A percentile compares a stretch with the other conserved stretches of the same genome.
phyloP scores from a whole-genome alignment of 495 filamentous ascomycete species.

The Annulohypoxylon maeteangense region DNA sequence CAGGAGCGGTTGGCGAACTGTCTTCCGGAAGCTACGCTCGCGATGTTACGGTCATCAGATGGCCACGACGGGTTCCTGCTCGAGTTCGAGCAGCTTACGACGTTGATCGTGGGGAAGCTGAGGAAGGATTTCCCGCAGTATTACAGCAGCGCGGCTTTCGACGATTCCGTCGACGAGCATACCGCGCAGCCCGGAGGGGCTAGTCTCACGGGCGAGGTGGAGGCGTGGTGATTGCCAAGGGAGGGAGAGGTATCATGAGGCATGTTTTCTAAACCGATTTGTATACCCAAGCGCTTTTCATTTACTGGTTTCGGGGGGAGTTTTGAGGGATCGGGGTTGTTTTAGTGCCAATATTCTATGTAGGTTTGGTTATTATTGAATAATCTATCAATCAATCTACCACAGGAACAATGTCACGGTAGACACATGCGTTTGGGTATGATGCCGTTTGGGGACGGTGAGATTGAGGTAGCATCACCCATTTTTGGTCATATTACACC shows the following conservation, averaged over 20 bases:
- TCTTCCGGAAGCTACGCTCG: slow-evolving; percentile 47
- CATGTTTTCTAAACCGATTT: neutral
- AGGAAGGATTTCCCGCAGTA: slow-evolving; percentile 41
- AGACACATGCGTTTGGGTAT: neutral
- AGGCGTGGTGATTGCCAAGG: slow-evolving; percentile 27
- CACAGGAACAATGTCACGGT: neutral
- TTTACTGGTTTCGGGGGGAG: slow-evolving; percentile 7
- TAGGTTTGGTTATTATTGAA: slow-evolving; percentile 8
- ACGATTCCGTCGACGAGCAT: slow-evolving; percentile 17
- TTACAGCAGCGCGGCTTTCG: slow-evolving; percentile 32
- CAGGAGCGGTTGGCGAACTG: slow-evolving; percentile 45
- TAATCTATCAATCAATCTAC: neutral
- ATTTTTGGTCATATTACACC: neutral
- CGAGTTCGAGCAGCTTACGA: slow-evolving; percentile 48
- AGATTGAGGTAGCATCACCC: slow-evolving; percentile 5
- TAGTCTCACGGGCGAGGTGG: slow-evolving; percentile 40
- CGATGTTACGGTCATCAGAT: slow-evolving; percentile 43
- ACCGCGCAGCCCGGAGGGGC: slow-evolving; percentile 34
- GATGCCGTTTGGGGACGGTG: slow-evolving; percentile 1
- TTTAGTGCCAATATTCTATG: slow-evolving; percentile 9
- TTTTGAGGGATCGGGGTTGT: slow-evolving; percentile 6
- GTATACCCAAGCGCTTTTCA: slow-evolving; percentile 26
- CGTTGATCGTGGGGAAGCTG: slow-evolving; percentile 44
- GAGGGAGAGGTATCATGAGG: neutral
- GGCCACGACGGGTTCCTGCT: slow-evolving; percentile 55